These are phyloP conservation scores for Macadamia tetraphylla DNA, from an alignment of 164 flowering plant species.

Conservation along the genomic window DNA sequence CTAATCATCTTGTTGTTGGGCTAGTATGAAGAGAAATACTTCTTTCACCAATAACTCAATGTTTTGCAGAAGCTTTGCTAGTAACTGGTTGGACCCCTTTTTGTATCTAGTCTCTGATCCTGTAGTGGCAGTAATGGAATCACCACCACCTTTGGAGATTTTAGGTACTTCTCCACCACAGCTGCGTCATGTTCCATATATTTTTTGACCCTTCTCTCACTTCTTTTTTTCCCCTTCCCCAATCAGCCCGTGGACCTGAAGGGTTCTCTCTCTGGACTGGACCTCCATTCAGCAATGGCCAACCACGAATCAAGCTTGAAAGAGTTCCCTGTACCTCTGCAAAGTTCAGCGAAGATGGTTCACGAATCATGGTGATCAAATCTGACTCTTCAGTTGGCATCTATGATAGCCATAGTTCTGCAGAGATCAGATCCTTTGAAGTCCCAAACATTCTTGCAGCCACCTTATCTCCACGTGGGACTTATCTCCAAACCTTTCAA, in stretches of 20 bases:
- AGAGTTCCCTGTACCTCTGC: constrained; percentile 49
- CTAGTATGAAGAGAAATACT: too few species aligned
- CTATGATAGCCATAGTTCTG: constrained; percentile 41
- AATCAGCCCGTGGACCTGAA: constrained; percentile 65
- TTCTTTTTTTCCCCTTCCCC: neutral
- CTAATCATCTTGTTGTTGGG: too few species aligned
- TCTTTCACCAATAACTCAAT: too few species aligned
- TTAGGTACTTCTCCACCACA: constrained; percentile 31
- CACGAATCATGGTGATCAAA: constrained; percentile 63
- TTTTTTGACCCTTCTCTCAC: neutral
- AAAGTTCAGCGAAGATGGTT: constrained; percentile 77
- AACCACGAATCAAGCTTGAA: constrained; percentile 59
- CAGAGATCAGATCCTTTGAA: constrained; percentile 57
- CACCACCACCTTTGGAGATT: constrained; percentile 47
- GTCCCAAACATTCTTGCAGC: constrained; percentile 64
- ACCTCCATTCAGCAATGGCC: constrained; percentile 70
- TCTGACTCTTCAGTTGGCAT: constrained; percentile 47
- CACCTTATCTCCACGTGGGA: constrained; percentile 70
- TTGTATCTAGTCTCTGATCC: neutral
- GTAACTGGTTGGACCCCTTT: neutral
- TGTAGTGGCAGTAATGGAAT: constrained; percentile 17
- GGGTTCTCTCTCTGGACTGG: constrained; percentile 79
- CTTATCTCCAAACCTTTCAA: constrained; percentile 86
- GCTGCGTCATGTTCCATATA: neutral
- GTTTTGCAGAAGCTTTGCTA: too few species aligned